These are phyloP conservation scores for Phaeomoniella chlamydospora DNA, from an alignment of 2,329 filamentous ascomycete genomes.

Conservation along the genomic window DNA sequence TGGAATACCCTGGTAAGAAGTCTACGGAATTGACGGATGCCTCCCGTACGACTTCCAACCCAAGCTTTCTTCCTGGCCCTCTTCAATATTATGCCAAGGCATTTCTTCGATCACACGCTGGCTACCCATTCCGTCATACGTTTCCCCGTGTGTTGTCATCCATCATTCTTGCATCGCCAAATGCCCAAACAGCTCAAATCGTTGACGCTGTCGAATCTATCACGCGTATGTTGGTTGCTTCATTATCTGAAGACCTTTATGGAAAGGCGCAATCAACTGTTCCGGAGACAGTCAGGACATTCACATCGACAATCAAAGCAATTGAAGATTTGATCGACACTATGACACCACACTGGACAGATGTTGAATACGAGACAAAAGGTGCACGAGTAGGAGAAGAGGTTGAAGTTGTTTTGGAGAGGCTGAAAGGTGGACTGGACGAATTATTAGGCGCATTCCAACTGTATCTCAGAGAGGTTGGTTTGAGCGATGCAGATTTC, in stretches of 20 bases:
- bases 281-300: constrained; percentile 54
- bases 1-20: constrained; percentile 4
- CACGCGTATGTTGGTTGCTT: constrained; percentile 54
- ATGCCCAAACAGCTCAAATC: constrained; percentile 54
- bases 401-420: constrained; percentile 54
- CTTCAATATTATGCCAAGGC: background rate
- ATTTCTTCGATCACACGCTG: constrained; percentile 39
- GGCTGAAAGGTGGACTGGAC: constrained; percentile 49
- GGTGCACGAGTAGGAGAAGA: constrained; percentile 34
- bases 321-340: constrained; percentile 55
- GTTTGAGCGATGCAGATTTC: constrained; percentile 57
- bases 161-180: constrained; percentile 59
- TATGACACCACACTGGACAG: constrained; percentile 57
- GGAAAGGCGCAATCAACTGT: constrained; percentile 80
- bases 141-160: constrained; percentile 51
- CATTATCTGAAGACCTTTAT: constrained; percentile 65
- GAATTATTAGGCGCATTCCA: constrained; percentile 59
- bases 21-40: background rate
- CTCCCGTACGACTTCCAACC: constrained; percentile 1
- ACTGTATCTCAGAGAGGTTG: constrained; percentile 56
- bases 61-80: constrained; percentile 4
- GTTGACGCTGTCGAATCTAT: constrained; percentile 59
- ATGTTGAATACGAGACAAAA: constrained; percentile 40
- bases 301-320: constrained; percentile 54
- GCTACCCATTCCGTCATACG: constrained; percentile 54